phyloP scores from a whole-genome alignment of 306 rosid species.

The Pyrus betulifolia region DNA sequence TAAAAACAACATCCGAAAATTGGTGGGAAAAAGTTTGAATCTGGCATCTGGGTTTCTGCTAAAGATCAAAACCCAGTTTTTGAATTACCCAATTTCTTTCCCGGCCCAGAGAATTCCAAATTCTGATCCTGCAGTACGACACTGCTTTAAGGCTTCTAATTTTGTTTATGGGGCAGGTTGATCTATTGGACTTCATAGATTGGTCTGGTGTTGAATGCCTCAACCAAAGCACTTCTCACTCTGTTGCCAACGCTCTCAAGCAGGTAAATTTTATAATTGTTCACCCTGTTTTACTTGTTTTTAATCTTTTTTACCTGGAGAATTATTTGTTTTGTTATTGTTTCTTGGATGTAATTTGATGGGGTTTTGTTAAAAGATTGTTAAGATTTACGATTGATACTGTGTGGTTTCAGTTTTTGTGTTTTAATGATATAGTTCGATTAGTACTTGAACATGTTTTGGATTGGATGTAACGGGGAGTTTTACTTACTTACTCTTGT shows the following conservation, averaged over 20 bases:
- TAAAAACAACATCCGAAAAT: neutral
- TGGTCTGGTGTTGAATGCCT: constrained; percentile 95
- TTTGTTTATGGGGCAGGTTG: constrained; percentile 50
- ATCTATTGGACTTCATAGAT: constrained; percentile 83
- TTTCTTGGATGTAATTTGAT: neutral
- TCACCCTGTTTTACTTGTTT: neutral
- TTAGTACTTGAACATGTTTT: neutral
- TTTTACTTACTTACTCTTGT: constrained; percentile 1
- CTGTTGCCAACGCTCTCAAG: constrained; percentile 61
- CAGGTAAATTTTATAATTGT: constrained; percentile 43
- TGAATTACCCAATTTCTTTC: neutral
- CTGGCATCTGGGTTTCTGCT: constrained; percentile 7
- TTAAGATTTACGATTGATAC: neutral
- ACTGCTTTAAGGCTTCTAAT: neutral
- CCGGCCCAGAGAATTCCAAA: neutral
- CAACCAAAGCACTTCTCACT: constrained; percentile 69
- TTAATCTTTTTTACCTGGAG: neutral
- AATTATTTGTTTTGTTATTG: neutral
- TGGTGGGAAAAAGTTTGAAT: neutral
- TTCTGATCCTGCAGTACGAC: neutral
- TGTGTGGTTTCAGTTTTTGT: neutral
- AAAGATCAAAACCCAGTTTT: neutral
- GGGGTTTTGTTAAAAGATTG: neutral
- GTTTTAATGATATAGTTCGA: neutral
- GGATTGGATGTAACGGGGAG: neutral